Evolutionary conservation across 495 filamentous ascomycete species (phyloP).

Genomic region (Neurospora terricola): DNA sequence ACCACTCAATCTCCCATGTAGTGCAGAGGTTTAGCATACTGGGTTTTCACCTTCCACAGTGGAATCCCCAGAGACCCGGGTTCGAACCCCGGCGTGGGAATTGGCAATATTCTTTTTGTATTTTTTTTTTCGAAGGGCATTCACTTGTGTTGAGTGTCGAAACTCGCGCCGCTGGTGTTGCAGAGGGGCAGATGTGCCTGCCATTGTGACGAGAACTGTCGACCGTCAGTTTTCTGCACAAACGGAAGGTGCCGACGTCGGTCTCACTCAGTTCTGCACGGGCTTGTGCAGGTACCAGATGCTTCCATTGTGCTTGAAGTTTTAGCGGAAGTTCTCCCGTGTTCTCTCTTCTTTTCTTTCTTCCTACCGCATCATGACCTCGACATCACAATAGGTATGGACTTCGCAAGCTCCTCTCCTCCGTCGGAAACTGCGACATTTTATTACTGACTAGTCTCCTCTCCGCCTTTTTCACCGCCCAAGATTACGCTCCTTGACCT

Average conservation of each 20-base stretch:
- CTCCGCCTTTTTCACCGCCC: not conserved
- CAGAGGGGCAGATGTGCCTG: not conserved
- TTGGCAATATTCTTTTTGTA: not conserved
- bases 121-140: not conserved
- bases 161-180: not conserved
- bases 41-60: constrained; percentile 6
- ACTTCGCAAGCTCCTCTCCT: not conserved
- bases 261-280: not conserved
- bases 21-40: constrained; percentile 17
- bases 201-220: not conserved
- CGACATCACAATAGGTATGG: not conserved
- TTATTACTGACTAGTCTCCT: not conserved
- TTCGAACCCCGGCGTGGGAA: constrained; percentile 14
- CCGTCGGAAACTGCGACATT: not conserved
- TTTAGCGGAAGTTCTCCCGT: not conserved
- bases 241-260: not conserved
- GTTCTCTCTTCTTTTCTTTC: not conserved
- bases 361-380: not conserved
- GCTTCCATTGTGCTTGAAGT: not conserved
- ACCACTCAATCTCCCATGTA: constrained; percentile 6
- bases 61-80: constrained; percentile 11
- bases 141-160: not conserved
- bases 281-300: not conserved
- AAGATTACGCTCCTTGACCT: not conserved
- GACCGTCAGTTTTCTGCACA: not conserved